Percentiles rank a stretch among this genome's conserved stretches.
Evolutionary conservation across 2,329 filamentous ascomycete species (phyloP).

Genomic region (Fusarium burgessii): DNA sequence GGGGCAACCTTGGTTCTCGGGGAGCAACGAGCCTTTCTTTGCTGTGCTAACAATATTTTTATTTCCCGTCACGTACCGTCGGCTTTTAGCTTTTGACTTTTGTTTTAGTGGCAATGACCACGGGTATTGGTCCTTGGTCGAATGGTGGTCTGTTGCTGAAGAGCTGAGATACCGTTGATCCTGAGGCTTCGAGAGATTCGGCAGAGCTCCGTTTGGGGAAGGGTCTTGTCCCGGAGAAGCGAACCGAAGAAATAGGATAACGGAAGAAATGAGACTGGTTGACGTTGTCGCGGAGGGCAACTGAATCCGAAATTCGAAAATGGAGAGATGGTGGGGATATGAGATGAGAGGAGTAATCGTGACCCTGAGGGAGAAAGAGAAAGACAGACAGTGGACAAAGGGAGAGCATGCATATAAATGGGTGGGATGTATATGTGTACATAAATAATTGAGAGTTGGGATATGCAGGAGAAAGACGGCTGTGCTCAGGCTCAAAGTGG

Average conservation of each 20-base stretch:
- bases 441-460: conserved; percentile 19
- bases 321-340: conserved; percentile 26
- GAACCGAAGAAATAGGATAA: conserved; percentile 24
- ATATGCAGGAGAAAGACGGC: conserved; percentile 28
- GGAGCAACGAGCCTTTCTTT: conserved; percentile 34
- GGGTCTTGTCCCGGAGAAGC: conserved; percentile 5
- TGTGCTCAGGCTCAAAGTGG: conserved; percentile 25
- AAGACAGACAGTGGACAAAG: conserved; percentile 3
- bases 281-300: conserved; percentile 23
- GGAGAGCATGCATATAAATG: conserved; percentile 1
- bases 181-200: background rate
- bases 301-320: conserved; percentile 6
- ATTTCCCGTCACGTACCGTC: conserved; percentile 39
- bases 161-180: background rate
- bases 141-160: conserved; percentile 5
- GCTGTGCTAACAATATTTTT: conserved; percentile 26
- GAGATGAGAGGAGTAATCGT: conserved; percentile 16
- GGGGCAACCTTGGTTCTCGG: conserved; percentile 39
- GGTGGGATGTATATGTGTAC: conserved; percentile 17
- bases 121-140: conserved; percentile 17
- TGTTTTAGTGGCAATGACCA: conserved; percentile 30
- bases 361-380: conserved; percentile 1
- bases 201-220: background rate
- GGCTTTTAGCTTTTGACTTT: conserved; percentile 4
- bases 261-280: conserved; percentile 26